Percentiles rank a stretch among this genome's conserved stretches.
Evolutionary conservation across 140 eudicot species (phyloP).

Genomic region (Senecio squalidus): DNA sequence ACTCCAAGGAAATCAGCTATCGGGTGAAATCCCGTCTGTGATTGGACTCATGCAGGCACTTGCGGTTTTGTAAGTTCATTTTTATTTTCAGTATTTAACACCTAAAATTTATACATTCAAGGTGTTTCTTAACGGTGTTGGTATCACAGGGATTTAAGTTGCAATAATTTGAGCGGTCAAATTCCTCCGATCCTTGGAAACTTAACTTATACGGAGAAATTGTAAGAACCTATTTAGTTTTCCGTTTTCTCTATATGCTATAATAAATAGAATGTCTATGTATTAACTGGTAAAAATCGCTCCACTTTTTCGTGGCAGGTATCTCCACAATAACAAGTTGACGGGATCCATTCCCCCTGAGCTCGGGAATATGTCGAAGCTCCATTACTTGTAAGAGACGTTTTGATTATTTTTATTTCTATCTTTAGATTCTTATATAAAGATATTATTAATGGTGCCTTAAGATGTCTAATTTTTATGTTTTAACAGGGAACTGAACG

Average conservation of each 20-base stretch:
- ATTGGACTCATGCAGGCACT: constrained; percentile 99
- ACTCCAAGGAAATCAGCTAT: constrained; percentile 76
- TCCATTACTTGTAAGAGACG: constrained; percentile 71
- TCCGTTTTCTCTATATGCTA: not conserved
- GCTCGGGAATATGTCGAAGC: constrained; percentile 96
- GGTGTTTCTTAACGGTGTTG: not conserved
- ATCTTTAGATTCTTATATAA: not conserved
- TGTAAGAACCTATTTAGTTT: constrained; percentile 29
- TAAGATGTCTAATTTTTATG: not conserved
- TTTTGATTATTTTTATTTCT: not conserved
- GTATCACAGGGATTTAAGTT: constrained; percentile 70
- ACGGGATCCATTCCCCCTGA: constrained; percentile 94
- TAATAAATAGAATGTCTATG: not conserved
- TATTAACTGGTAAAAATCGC: not conserved
- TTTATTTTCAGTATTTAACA: not conserved
- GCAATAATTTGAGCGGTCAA: constrained; percentile 70
- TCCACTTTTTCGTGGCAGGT: constrained; percentile 35
- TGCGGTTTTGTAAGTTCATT: constrained; percentile 78
- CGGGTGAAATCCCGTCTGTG: constrained; percentile 82
- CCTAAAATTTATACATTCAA: not conserved
- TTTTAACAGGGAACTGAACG: constrained; percentile 57
- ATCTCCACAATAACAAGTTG: constrained; percentile 84
- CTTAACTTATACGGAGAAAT: constrained; percentile 67
- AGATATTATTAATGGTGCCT: not conserved
- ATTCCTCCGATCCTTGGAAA: constrained; percentile 87